A percentile compares a stretch with the other conserved stretches of the same genome.
Evolutionary conservation across 768 basidiomycete species (phyloP).

Genomic region (Lactarius evosmus): DNA sequence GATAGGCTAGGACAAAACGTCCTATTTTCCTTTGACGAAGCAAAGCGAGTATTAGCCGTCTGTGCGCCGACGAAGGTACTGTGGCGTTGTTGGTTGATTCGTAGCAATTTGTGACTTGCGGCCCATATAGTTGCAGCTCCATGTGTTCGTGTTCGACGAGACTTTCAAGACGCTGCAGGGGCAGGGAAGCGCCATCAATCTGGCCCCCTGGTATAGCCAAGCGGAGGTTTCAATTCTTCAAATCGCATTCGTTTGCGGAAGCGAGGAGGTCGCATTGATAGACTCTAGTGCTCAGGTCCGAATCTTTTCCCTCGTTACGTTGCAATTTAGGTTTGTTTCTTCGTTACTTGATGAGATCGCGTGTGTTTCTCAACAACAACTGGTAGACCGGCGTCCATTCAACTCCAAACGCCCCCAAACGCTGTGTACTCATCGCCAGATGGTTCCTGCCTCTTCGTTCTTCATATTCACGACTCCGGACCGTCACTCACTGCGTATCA

Average conservation of each 20-base stretch:
- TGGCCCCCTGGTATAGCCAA: conserved; percentile 44
- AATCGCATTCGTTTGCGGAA: conserved; percentile 46
- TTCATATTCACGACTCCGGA: conserved; percentile 26
- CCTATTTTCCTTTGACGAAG: conserved; percentile 51
- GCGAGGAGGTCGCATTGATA: conserved; percentile 51
- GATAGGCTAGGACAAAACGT: conserved; percentile 47
- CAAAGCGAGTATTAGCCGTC: conserved; percentile 47
- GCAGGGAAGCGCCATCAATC: conserved; percentile 41
- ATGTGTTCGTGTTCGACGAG: conserved; percentile 51
- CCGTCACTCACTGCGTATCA: conserved; percentile 44
- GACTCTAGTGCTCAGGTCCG: conserved; percentile 44
- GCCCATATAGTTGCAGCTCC: conserved; percentile 35
- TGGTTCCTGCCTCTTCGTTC: conserved; percentile 48
- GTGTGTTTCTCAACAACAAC: background rate
- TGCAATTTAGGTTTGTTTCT: conserved; percentile 48
- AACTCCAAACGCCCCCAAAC: conserved; percentile 37
- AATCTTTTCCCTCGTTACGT: conserved; percentile 52
- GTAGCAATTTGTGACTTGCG: background rate
- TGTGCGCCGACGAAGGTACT: conserved; percentile 44
- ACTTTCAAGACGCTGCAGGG: conserved; percentile 40
- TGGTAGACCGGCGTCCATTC: conserved; percentile 44
- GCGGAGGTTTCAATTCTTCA: conserved; percentile 32
- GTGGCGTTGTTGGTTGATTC: background rate
- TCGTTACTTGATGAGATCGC: background rate
- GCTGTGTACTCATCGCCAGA: conserved; percentile 49